phyloP scores from a whole-genome alignment of 2,329 filamentous ascomycete genomes.

The Neobulgaria alba region DNA sequence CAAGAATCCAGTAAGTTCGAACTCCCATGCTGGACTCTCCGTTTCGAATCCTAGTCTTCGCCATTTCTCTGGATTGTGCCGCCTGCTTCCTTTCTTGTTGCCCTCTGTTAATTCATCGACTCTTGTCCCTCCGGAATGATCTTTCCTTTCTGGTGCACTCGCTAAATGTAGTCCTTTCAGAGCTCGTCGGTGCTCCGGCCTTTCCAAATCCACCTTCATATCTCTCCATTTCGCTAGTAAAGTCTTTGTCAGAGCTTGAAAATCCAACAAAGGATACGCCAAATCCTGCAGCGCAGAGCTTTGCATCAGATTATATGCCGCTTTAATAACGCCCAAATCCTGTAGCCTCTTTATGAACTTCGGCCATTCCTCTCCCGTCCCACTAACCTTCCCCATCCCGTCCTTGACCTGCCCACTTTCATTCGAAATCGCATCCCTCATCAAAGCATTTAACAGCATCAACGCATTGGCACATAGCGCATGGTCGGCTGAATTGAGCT shows the following conservation, averaged over 20 bases:
- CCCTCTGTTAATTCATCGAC: slow-evolving; percentile 30
- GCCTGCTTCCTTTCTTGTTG: slow-evolving; percentile 49
- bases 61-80: slow-evolving; percentile 88
- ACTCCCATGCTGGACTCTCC: slow-evolving; percentile 80
- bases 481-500: slow-evolving; percentile 89
- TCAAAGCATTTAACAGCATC: slow-evolving; percentile 90
- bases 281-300: slow-evolving; percentile 85
- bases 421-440: slow-evolving; percentile 79
- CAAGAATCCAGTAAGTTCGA: slow-evolving; percentile 76
- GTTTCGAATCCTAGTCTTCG: slow-evolving; percentile 82
- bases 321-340: slow-evolving; percentile 85
- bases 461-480: slow-evolving; percentile 91
- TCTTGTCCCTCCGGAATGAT: slow-evolving; percentile 25
- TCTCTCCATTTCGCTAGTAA: slow-evolving; percentile 82
- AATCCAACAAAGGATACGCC: slow-evolving; percentile 83
- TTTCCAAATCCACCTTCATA: slow-evolving; percentile 74
- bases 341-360: slow-evolving; percentile 91
- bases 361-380: slow-evolving; percentile 68
- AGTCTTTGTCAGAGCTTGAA: slow-evolving; percentile 84
- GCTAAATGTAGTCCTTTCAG: slow-evolving; percentile 70
- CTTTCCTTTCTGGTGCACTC: slow-evolving; percentile 58
- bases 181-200: slow-evolving; percentile 78
- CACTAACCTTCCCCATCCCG: slow-evolving; percentile 28
- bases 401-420: slow-evolving; percentile 45
- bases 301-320: slow-evolving; percentile 89